phyloP scores from a whole-genome alignment of 1,284 basidiomycete species.

The Inonotus hispidus region DNA sequence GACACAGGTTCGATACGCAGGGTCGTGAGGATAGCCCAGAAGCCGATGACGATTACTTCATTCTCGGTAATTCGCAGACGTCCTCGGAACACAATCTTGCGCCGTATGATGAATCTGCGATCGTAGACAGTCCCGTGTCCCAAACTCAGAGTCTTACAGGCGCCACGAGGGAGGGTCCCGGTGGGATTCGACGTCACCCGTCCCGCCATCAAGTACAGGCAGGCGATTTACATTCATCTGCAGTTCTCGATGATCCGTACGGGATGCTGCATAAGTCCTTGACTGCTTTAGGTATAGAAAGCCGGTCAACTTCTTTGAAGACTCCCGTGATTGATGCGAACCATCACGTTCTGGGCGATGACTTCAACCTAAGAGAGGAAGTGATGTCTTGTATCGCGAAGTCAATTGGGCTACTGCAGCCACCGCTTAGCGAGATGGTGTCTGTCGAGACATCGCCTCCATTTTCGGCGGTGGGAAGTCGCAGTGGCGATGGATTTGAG shows the following conservation, averaged over 20 bases:
- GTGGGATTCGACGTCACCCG: constrained; percentile 28
- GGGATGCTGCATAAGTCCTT: constrained; percentile 43
- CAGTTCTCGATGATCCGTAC: constrained; percentile 41
- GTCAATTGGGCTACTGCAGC: constrained; percentile 93
- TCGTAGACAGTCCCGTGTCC: constrained; percentile 7
- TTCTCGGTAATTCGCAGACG: constrained; percentile 3
- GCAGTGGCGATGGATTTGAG: constrained; percentile 31
- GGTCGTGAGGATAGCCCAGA: constrained; percentile 35
- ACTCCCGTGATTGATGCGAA: background rate
- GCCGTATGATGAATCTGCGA: constrained; percentile 3
- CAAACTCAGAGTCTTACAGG: background rate
- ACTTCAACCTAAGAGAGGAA: constrained; percentile 88
- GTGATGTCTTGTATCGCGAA: constrained; percentile 98
- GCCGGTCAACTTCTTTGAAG: background rate
- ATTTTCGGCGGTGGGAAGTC: constrained; percentile 45
- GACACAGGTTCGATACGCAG: constrained; percentile 75
- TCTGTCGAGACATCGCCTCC: constrained; percentile 64
- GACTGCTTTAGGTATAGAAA: constrained; percentile 25
- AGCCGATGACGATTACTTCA: constrained; percentile 53
- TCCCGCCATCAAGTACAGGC: constrained; percentile 56
- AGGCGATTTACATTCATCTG: constrained; percentile 58
- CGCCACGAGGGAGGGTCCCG: constrained; percentile 23
- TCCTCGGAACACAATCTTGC: background rate
- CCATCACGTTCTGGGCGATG: constrained; percentile 35
- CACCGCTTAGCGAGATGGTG: constrained; percentile 60